Base-by-base conservation (phyloP, 2,329 filamentous ascomycete species). In the Elsinoe arachidis region DNA sequence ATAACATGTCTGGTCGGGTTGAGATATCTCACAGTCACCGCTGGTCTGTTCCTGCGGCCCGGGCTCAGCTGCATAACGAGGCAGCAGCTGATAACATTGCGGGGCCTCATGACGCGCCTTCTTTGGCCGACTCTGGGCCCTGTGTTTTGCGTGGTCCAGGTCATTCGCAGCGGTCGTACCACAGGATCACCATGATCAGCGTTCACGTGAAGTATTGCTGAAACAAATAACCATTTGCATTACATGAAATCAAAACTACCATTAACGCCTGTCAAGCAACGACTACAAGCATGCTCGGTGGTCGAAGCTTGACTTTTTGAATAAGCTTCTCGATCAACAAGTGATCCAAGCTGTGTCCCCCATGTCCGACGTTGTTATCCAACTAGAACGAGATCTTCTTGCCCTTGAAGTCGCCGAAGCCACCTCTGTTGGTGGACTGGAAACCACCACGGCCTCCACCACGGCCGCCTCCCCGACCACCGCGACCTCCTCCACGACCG, bases 381-480 rank as follows among this genome's bases (percentile, higher is more conserved):
- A n/a, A 15, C 54, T 65, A 62, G 71, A 89, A 89, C 63, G 83
- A 87, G 70, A 83, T 84, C 84, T 91, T 93, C 78, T 83, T 86
- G 74, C 89, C 90, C 73, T 83, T 78, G 78, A 87, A 89, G 69
- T 85, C 80, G 60, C 82, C 78, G 66, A 84, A 81, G 67, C 81
- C 81, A 60, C 75, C 76, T 64, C 75, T 73, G 72, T 77, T 77
- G 67, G 72, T 74, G 23, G 69, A 68, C 26, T 30, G 26, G 56
- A 64, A 64, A 49, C 80, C 76, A 60, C 76, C 72, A 62, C 77
- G 74, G 62, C 80, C 74, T 59, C 78, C 72, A 62, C 77, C 61
- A 55, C 60, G 70, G 59, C 78, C 73, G 61, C 80, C 74, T 61
- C 80, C 72, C 62, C 79, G 73, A 59, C 80, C 76, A 61, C 80